A percentile compares a stretch with the other conserved stretches of the same genome.
phyloP scores from a whole-genome alignment of 345 rosid species.

The Tarenaya hassleriana region DNA sequence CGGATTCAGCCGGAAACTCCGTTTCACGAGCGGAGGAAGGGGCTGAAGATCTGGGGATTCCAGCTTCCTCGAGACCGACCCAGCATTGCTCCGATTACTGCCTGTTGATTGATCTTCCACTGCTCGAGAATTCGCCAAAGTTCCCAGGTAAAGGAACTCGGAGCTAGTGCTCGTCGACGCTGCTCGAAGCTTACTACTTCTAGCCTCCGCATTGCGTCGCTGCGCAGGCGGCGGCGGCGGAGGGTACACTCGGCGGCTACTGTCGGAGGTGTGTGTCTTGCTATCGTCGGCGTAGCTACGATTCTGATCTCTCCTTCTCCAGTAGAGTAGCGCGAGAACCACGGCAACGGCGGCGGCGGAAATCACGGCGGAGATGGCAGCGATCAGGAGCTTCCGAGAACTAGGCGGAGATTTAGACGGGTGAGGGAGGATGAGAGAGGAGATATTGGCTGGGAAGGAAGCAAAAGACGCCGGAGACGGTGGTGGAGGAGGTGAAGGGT shows the following conservation, averaged over 20 bases:
- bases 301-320: constrained; percentile 35
- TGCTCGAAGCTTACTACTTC: constrained; percentile 34
- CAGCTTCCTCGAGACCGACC: constrained; percentile 48
- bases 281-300: constrained; percentile 34
- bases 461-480: constrained; percentile 60
- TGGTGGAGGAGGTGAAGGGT: constrained; percentile 72
- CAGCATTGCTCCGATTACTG: constrained; percentile 23
- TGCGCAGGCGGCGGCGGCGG: constrained; percentile 49
- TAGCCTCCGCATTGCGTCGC: constrained; percentile 27
- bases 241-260: constrained; percentile 27
- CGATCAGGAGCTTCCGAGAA: constrained; percentile 45
- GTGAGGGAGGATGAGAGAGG: constrained; percentile 74
- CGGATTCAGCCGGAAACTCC: constrained; percentile 39
- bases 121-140: constrained; percentile 43
- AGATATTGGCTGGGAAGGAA: constrained; percentile 90
- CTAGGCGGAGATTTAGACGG: constrained; percentile 36
- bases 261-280: constrained; percentile 39
- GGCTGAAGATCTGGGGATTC: constrained; percentile 96
- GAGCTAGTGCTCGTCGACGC: constrained; percentile 48
- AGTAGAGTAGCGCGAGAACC: constrained; percentile 35
- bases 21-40: constrained; percentile 72
- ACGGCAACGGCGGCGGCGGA: constrained; percentile 40
- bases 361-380: constrained; percentile 42
- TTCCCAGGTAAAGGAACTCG: constrained; percentile 86
- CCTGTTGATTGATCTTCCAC: constrained; percentile 31